These are phyloP conservation scores for Agroathelia rolfsii DNA, from an alignment of 1,284 basidiomycete species.

Conservation along the genomic window DNA sequence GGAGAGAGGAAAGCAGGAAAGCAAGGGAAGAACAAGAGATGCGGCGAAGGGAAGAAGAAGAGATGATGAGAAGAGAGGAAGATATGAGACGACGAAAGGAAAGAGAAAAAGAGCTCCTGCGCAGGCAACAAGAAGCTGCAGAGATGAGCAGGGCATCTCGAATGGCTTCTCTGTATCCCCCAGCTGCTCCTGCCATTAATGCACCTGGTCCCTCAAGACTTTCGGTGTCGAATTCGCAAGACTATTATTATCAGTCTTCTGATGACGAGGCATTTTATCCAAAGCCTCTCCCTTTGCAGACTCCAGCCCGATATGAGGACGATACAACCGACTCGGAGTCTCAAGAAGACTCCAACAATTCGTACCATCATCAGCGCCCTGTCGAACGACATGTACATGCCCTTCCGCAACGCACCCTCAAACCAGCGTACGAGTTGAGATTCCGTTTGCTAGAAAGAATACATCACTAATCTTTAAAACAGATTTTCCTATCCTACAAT, in stretches of 20 bases:
- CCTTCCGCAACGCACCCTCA: constrained; percentile 12
- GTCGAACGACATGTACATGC: constrained; percentile 13
- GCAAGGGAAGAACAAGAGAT: constrained; percentile 10
- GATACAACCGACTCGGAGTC: constrained; percentile 37
- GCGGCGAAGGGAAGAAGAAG: constrained; percentile 15
- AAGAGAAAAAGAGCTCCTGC: constrained; percentile 18
- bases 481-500: constrained; percentile 35
- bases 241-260: constrained; percentile 15
- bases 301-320: constrained; percentile 23
- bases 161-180: constrained; percentile 1
- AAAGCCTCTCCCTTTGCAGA: constrained; percentile 30
- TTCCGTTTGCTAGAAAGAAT: constrained; percentile 10
- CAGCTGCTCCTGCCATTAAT: constrained; percentile 19
- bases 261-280: constrained; percentile 14
- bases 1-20: constrained; percentile 12
- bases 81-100: constrained; percentile 15
- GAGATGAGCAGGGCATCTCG: constrained; percentile 9
- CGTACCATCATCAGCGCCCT: constrained; percentile 12
- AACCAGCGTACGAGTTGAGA: no score
- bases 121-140: constrained; percentile 13
- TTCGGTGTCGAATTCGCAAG: constrained; percentile 38
- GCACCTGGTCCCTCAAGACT: constrained; percentile 15
- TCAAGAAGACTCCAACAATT: constrained; percentile 15
- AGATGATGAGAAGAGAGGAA: constrained; percentile 10
- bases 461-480: constrained; percentile 7